A percentile compares a stretch with the other conserved stretches of the same genome.
phyloP scores from a whole-genome alignment of 1,139 yeast species.

The Suhomyces choctaworum region DNA sequence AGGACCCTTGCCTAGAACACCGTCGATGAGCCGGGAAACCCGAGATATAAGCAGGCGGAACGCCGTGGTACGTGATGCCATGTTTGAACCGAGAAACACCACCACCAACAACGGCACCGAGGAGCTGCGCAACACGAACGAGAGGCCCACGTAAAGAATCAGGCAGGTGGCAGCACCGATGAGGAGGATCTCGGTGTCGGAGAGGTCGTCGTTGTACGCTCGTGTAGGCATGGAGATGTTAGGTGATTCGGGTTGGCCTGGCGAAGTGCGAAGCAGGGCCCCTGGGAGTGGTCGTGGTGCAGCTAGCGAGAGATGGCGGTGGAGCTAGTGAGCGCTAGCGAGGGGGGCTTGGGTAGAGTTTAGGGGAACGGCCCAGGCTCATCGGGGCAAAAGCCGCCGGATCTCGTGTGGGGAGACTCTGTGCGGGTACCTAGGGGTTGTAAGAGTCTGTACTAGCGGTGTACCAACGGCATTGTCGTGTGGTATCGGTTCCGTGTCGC shows the following conservation, averaged over 20 bases:
- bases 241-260: background rate
- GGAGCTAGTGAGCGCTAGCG: background rate
- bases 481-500: too few species aligned
- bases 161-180: conserved; percentile 13
- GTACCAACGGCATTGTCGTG: too few species aligned
- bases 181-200: conserved; percentile 15
- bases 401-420: too few species aligned
- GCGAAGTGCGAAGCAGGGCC: background rate
- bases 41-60: conserved; percentile 16
- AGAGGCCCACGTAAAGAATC: conserved; percentile 17
- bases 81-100: conserved; percentile 34
- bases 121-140: conserved; percentile 16
- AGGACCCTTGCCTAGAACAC: conserved; percentile 3
- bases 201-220: conserved; percentile 5
- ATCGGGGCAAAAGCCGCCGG: too few species aligned
- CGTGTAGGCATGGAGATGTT: background rate
- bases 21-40: conserved; percentile 4
- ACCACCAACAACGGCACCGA: conserved; percentile 31
- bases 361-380: too few species aligned
- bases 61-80: conserved; percentile 31
- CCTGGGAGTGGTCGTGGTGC: background rate
- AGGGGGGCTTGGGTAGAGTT: too few species aligned
- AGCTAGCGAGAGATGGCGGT: background rate
- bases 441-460: too few species aligned
- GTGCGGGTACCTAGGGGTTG: too few species aligned